A percentile compares a stretch with the other conserved stretches of the same genome.
Evolutionary conservation across 495 filamentous ascomycete genomes (phyloP).

Genomic region (Trichocladium uniseriatum): DNA sequence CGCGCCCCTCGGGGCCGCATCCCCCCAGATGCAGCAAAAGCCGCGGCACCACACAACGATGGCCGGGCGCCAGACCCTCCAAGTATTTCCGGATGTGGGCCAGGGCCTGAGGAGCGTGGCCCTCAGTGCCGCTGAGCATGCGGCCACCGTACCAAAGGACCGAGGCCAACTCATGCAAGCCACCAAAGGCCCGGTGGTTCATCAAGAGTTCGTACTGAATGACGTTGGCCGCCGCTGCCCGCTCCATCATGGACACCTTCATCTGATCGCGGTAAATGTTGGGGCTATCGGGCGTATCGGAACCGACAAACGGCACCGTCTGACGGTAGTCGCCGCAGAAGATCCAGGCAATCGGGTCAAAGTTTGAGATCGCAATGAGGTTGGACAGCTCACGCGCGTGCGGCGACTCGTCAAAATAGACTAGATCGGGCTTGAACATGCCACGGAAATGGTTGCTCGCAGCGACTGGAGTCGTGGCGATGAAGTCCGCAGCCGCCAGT

Average conservation of each 20-base stretch:
- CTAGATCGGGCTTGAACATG: conserved; percentile 18
- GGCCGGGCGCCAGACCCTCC: neutral
- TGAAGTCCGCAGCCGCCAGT: conserved; percentile 15
- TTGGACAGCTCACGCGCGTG: conserved; percentile 21
- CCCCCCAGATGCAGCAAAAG: conserved; percentile 11
- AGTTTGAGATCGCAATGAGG: conserved; percentile 21
- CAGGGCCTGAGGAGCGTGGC: neutral
- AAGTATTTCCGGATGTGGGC: conserved; percentile 7
- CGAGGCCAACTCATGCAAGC: conserved; percentile 15
- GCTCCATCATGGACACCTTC: conserved; percentile 19
- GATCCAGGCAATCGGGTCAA: conserved; percentile 19
- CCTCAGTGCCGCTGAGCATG: conserved; percentile 5
- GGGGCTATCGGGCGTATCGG: neutral
- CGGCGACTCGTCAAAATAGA: conserved; percentile 20
- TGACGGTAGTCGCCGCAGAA: conserved; percentile 23
- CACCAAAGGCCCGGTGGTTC: conserved; percentile 21
- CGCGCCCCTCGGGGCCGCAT: neutral
- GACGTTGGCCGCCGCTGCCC: conserved; percentile 3
- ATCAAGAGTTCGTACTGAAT: conserved; percentile 16
- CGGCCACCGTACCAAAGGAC: conserved; percentile 12
- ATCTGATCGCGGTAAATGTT: conserved; percentile 11
- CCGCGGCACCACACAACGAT: conserved; percentile 4
- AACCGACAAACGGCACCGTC: conserved; percentile 17
- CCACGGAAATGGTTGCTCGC: conserved; percentile 13
- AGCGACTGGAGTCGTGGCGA: conserved; percentile 21